Conservation (phyloP, 2,329 filamentous ascomycete species). For the Thielaviopsis populi region DNA sequence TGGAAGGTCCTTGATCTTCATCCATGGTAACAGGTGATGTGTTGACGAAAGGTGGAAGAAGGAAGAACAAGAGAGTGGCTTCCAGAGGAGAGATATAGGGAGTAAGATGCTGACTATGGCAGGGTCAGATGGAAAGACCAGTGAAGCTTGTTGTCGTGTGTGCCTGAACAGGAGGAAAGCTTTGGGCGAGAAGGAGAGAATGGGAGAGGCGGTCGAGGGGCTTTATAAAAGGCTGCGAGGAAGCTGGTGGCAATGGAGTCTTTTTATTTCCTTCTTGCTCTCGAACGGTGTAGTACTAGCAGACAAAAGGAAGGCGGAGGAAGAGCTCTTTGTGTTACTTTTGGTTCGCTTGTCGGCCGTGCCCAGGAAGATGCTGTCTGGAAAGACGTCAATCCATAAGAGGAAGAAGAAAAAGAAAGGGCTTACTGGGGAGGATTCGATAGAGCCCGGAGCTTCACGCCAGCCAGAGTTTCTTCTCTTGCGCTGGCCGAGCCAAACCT, state of each 20-base stretch:
- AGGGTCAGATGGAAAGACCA: neutral
- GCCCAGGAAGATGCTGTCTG: neutral
- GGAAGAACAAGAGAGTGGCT: neutral
- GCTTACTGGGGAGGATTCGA: neutral
- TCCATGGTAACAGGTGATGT: constrained; percentile 30
- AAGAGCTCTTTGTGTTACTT: neutral
- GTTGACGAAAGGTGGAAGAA: neutral
- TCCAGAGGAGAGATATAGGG: neutral
- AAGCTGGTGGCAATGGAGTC: neutral
- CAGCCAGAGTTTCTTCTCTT: neutral
- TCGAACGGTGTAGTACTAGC: neutral
- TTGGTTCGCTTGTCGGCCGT: neutral
- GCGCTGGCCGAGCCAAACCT: neutral
- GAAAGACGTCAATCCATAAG: neutral
- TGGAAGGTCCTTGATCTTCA: constrained; percentile 38
- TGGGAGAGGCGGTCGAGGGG: neutral
- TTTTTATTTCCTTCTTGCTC: neutral
- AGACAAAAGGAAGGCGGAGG: neutral
- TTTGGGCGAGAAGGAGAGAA: neutral
- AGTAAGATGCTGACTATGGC: neutral
- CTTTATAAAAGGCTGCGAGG: neutral
- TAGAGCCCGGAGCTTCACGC: neutral
- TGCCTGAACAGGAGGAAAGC: neutral
- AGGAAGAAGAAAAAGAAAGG: neutral
- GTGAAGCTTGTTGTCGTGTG: neutral